A percentile compares a stretch with the other conserved stretches of the same genome.
Conservation (phyloP, 129 eudicot genomes). For the Pittosporum tobira region DNA sequence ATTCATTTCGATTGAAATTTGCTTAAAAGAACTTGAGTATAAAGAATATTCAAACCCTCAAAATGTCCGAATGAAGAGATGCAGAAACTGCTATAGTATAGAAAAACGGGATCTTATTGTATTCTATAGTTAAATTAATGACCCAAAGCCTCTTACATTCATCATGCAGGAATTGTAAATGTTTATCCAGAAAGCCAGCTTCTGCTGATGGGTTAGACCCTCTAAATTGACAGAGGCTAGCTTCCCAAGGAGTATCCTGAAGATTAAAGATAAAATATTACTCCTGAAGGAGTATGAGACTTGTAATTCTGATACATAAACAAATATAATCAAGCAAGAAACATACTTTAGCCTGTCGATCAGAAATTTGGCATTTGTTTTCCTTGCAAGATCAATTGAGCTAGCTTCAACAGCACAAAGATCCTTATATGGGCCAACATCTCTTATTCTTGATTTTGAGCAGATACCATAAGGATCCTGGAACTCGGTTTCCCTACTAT, state of each 20-base stretch:
- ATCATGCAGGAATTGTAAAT: conserved; percentile 79
- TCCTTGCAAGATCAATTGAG: conserved; percentile 58
- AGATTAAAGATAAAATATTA: conserved; percentile 6
- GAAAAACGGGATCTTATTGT: background rate
- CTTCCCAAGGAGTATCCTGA: conserved; percentile 76
- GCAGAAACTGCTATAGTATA: background rate
- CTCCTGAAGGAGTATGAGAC: background rate
- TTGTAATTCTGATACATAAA: background rate
- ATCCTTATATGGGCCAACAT: conserved; percentile 60
- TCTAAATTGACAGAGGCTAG: conserved; percentile 56
- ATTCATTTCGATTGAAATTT: background rate
- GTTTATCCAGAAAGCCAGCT: conserved; percentile 96
- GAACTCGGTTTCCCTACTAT: conserved; percentile 30
- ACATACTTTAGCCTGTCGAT: conserved; percentile 73
- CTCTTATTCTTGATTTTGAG: conserved; percentile 44
- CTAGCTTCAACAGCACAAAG: conserved; percentile 56
- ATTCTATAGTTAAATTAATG: too few relatives aligned
- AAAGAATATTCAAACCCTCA: background rate
- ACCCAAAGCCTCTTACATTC: conserved; percentile 49
- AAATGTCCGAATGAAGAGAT: background rate
- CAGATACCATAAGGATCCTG: conserved; percentile 62
- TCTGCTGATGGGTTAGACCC: conserved; percentile 75
- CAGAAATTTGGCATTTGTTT: conserved; percentile 58
- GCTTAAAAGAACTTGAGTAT: background rate
- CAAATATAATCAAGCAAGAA: background rate